Evolutionary conservation across 805 yeast species (phyloP).

Genomic region (Saccharomycopsis malanga): DNA sequence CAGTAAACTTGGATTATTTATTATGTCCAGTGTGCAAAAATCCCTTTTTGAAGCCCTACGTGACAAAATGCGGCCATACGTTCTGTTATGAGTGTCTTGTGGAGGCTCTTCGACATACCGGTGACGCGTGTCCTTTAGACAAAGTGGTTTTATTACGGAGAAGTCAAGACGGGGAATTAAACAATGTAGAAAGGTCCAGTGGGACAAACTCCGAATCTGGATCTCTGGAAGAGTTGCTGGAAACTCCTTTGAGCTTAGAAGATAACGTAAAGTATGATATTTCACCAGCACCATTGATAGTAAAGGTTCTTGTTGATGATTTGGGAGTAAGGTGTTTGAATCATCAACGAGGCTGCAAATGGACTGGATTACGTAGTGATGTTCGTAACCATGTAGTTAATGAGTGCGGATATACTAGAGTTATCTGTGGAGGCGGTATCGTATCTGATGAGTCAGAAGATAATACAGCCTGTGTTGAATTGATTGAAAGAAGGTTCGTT

Average conservation of each 20-base stretch:
- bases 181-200: no score
- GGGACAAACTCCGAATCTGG: no score
- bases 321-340: slow-evolving; percentile 43
- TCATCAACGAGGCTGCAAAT: slow-evolving; percentile 40
- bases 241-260: no score
- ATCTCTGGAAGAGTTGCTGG: not conserved
- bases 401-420: slow-evolving; percentile 24
- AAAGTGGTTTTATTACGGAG: not conserved
- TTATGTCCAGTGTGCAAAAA: slow-evolving; percentile 19
- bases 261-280: no score
- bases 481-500: not conserved
- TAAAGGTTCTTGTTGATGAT: slow-evolving; percentile 45
- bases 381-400: slow-evolving; percentile 35
- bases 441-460: not conserved
- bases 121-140: slow-evolving; percentile 17
- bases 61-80: slow-evolving; percentile 21
- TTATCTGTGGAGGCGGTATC: not conserved
- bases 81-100: slow-evolving; percentile 16
- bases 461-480: not conserved
- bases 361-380: slow-evolving; percentile 50
- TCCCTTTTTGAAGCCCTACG: slow-evolving; percentile 17
- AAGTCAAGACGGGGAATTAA: no score
- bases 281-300: slow-evolving; percentile 42
- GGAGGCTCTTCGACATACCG: slow-evolving; percentile 2
- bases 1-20: not conserved